phyloP scores from a whole-genome alignment of 495 filamentous ascomycete species.

The Barbatosphaeria neglecta region DNA sequence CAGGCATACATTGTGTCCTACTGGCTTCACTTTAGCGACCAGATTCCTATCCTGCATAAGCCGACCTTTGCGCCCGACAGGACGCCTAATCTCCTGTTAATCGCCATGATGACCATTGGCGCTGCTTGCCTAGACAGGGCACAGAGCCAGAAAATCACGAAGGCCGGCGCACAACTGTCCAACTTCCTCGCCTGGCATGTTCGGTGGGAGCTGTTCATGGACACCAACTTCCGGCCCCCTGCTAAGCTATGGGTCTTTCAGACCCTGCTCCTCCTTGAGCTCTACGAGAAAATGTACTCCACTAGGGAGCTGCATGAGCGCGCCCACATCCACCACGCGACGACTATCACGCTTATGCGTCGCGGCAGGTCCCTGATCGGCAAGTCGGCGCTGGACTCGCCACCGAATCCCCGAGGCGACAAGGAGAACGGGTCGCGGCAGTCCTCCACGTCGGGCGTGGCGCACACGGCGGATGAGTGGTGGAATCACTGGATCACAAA shows the following conservation, averaged over 20 bases:
- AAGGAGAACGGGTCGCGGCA: slow-evolving; percentile 46
- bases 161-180: slow-evolving; percentile 63
- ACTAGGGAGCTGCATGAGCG: slow-evolving; percentile 85
- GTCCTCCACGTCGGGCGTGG: slow-evolving; percentile 43
- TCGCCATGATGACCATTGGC: slow-evolving; percentile 90
- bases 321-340: slow-evolving; percentile 94
- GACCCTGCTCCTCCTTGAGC: slow-evolving; percentile 74
- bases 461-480: slow-evolving; percentile 70
- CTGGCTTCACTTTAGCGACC: slow-evolving; percentile 90
- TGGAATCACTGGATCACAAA: slow-evolving; percentile 97
- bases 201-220: slow-evolving; percentile 85
- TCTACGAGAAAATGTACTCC: slow-evolving; percentile 96
- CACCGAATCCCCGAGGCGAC: slow-evolving; percentile 66
- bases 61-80: slow-evolving; percentile 86
- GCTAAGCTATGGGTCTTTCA: slow-evolving; percentile 98
- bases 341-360: slow-evolving; percentile 90
- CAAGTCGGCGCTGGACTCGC: slow-evolving; percentile 77
- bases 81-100: slow-evolving; percentile 71
- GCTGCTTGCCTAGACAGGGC: slow-evolving; percentile 77
- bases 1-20: slow-evolving; percentile 87
- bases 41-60: slow-evolving; percentile 87
- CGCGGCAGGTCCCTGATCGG: slow-evolving; percentile 85
- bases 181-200: slow-evolving; percentile 86
- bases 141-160: slow-evolving; percentile 59
- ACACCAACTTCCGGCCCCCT: slow-evolving; percentile 81